phyloP scores from a whole-genome alignment of 805 yeast genomes.

The Pichia pseudocactophila region DNA sequence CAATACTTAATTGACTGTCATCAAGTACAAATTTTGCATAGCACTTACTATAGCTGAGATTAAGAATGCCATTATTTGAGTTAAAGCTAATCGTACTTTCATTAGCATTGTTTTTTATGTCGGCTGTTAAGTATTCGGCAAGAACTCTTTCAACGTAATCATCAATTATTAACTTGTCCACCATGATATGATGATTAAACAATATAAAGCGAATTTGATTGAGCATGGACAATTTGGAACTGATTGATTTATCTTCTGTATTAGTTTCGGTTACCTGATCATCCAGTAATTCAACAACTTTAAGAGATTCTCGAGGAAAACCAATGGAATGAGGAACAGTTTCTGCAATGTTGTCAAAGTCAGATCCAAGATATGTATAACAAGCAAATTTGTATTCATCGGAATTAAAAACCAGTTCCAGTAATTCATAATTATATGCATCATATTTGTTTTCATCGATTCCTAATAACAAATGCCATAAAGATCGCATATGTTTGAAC shows the following conservation, averaged over 20 bases:
- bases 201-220: slow-evolving; percentile 6
- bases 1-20: background rate
- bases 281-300: slow-evolving; percentile 3
- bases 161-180: slow-evolving; percentile 1
- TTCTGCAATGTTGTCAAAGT: background rate
- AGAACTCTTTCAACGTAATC: background rate
- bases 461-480: slow-evolving; percentile 22
- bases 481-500: slow-evolving; percentile 13
- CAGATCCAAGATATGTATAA: slow-evolving; percentile 2
- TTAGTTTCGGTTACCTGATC: background rate
- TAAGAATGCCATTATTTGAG: slow-evolving; percentile 1
- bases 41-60: slow-evolving; percentile 2
- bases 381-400: background rate
- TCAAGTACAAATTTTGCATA: background rate
- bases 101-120: background rate
- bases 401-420: slow-evolving; percentile 11
- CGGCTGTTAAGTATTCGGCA: background rate
- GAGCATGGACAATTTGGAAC: slow-evolving; percentile 6
- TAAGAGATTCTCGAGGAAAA: background rate
- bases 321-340: slow-evolving; percentile 5
- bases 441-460: slow-evolving; percentile 17
- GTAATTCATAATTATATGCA: slow-evolving; percentile 11
- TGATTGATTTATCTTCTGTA: slow-evolving; percentile 1
- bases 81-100: background rate
- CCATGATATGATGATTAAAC: slow-evolving; percentile 5